Percentiles rank a stretch among this genome's conserved stretches.
phyloP scores from a whole-genome alignment of 108 stramenopile species.

The Discostella stelligeroides region DNA sequence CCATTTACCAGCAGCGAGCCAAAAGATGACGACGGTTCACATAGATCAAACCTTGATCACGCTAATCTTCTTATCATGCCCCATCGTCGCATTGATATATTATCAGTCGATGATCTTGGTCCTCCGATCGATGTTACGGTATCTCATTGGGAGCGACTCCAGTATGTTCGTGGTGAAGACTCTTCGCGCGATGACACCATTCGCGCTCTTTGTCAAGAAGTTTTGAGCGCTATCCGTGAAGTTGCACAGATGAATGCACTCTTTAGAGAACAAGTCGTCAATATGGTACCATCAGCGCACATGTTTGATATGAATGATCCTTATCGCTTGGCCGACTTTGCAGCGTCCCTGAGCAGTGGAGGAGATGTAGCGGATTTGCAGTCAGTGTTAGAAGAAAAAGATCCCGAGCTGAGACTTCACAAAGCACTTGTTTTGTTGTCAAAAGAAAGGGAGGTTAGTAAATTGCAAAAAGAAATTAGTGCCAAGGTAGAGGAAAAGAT shows the following conservation, averaged over 20 bases:
- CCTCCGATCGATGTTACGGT: conserved; percentile 92
- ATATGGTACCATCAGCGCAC: conserved; percentile 50
- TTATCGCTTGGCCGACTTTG: conserved; percentile 95
- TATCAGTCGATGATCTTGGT: conserved; percentile 78
- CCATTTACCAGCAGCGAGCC: conserved; percentile 13
- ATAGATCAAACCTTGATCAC: conserved; percentile 10
- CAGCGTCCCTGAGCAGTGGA: conserved; percentile 85
- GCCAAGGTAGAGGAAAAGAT: conserved; percentile 97
- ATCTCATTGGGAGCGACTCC: conserved; percentile 86
- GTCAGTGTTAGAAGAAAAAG: conserved; percentile 89
- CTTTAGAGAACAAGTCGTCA: conserved; percentile 91
- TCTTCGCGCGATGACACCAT: conserved; percentile 76
- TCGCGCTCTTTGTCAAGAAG: conserved; percentile 94
- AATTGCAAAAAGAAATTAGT: conserved; percentile 93
- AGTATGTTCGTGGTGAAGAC: conserved; percentile 55
- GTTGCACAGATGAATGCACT: conserved; percentile 92
- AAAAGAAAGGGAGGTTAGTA: conserved; percentile 90
- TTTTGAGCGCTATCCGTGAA: conserved; percentile 91
- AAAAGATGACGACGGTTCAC: conserved; percentile 11
- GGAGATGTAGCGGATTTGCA: conserved; percentile 90
- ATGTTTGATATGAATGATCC: conserved; percentile 93
- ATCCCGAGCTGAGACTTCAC: conserved; percentile 88
- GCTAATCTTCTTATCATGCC: conserved; percentile 68
- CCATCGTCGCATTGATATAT: conserved; percentile 87
- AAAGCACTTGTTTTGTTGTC: conserved; percentile 87